Base-by-base conservation (phyloP, 78 protist genomes). In the Creolimax fragrantissima region DNA sequence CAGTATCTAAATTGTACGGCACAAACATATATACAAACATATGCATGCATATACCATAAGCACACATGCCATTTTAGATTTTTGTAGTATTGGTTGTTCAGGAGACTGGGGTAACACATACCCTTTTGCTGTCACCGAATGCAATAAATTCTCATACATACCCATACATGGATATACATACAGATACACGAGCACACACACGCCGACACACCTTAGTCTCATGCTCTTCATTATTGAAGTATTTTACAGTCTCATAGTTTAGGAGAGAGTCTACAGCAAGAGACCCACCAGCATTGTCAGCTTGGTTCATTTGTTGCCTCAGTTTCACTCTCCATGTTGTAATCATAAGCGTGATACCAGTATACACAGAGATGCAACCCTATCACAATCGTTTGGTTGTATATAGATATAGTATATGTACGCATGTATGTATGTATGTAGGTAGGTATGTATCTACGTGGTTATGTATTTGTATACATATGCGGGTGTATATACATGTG, bases 201-300 rank as follows among this genome's bases (percentile, higher is more conserved):
- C 11, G 0, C 39, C 11, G 74, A 58, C 74, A 24, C 24, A 58
- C 74, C 24, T 32, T 58, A 2, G 93, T 41, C 44, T 96, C 99
- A 83, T 89, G 84, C 5, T 11, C 35, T 35, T 96, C 98, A 74
- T 92, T 95, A 36, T 93, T 93, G 74, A 96, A 97, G 37, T 95
- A 95, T 93, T 96, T 94, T 36, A 96, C 96, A 3, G 95, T 92
- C 89, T 96, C 96, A 42, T 67, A 96, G 95, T 96, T 96, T 84
- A 96, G 35, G 44, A 96, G 94, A 4, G 96, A 92, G 83, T 96
- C 97, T 36, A 94, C 74, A 41, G 91, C 91, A 85, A 24, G 4
- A 2, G 91, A 7, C 4, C 81, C 36, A 17, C 92, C 92, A n/a
- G 86, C 90, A 5, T 74, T 90, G 35, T 96, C 97, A 7, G 58